These are phyloP conservation scores for Sparassis latifolia DNA, from an alignment of 1,284 basidiomycete species.

Conservation along the genomic window DNA sequence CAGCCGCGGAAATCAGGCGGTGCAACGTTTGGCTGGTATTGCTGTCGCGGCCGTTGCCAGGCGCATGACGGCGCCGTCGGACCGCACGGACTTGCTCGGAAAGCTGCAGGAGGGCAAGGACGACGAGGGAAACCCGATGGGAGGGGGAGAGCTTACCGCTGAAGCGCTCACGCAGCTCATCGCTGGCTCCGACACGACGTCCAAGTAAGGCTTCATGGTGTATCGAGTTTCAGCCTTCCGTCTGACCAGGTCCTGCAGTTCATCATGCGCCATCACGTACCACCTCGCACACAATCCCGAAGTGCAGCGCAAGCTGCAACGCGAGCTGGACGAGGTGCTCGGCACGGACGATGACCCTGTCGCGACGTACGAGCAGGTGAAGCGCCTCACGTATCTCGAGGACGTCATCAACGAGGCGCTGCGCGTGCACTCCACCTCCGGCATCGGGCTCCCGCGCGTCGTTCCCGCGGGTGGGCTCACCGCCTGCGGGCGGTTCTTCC, in stretches of 20 bases:
- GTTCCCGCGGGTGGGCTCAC: slow-evolving; percentile 65
- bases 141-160: slow-evolving; percentile 76
- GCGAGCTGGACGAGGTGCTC: slow-evolving; percentile 76
- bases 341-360: slow-evolving; percentile 50
- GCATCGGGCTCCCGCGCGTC: slow-evolving; percentile 77
- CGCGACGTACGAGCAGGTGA: slow-evolving; percentile 54
- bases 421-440: slow-evolving; percentile 75
- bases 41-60: slow-evolving; percentile 79
- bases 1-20: slow-evolving; percentile 59
- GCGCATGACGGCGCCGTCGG: slow-evolving; percentile 56
- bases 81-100: slow-evolving; percentile 74
- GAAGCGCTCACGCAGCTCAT: slow-evolving; percentile 85
- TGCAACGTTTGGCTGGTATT: slow-evolving; percentile 72
- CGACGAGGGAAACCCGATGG: slow-evolving; percentile 74
- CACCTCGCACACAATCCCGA: slow-evolving; percentile 66
- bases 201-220: slow-evolving; percentile 48
- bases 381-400: slow-evolving; percentile 68
- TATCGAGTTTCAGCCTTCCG: background rate
- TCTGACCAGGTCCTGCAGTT: slow-evolving; percentile 34
- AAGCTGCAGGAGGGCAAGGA: slow-evolving; percentile 77
- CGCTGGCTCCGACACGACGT: slow-evolving; percentile 80
- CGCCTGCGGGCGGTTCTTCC: slow-evolving; percentile 56
- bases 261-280: slow-evolving; percentile 82
- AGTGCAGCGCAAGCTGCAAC: slow-evolving; percentile 67
- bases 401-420: slow-evolving; percentile 82